phyloP scores from a whole-genome alignment of 371 early-diverging fungal genomes.

The Haplosporangium sp. region DNA sequence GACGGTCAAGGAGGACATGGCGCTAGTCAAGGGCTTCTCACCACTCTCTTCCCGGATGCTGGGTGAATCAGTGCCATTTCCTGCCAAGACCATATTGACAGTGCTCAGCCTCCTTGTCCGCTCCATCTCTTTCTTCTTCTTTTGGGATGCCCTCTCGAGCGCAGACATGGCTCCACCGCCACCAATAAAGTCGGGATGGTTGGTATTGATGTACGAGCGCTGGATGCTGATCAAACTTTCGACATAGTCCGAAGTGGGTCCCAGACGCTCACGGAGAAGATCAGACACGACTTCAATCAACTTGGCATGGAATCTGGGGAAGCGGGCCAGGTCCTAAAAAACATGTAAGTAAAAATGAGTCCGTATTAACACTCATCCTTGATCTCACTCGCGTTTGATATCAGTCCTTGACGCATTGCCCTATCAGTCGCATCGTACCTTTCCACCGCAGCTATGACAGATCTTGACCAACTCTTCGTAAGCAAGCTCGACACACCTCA shows the following conservation, averaged over 20 bases:
- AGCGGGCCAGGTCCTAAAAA: conserved; percentile 76
- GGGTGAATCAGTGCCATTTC: conserved; percentile 28
- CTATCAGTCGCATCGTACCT: conserved; percentile 47
- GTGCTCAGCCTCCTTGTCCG: conserved; percentile 36
- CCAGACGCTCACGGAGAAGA: conserved; percentile 80
- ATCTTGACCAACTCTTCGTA: conserved; percentile 91
- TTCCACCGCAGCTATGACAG: conserved; percentile 86
- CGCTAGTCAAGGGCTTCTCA: conserved; percentile 27
- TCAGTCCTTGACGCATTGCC: conserved; percentile 1
- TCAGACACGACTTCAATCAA: conserved; percentile 83
- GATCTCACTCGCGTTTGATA: not conserved
- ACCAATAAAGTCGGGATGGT: conserved; percentile 92
- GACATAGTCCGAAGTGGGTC: conserved; percentile 79
- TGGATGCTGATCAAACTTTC: conserved; percentile 87
- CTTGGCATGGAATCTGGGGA: conserved; percentile 82
- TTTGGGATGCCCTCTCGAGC: conserved; percentile 63
- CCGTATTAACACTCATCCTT: not conserved
- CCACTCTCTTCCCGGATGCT: conserved; percentile 34
- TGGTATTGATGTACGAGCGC: conserved; percentile 92
- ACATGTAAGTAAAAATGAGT: not conserved
- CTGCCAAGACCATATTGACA: conserved; percentile 31
- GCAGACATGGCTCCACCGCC: conserved; percentile 78
- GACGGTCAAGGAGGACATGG: conserved; percentile 45
- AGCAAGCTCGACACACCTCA: conserved; percentile 87
- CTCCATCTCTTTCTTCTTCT: conserved; percentile 61